Conservation (phyloP, 1,284 basidiomycete species). For the Leccinum griseonigrum region DNA sequence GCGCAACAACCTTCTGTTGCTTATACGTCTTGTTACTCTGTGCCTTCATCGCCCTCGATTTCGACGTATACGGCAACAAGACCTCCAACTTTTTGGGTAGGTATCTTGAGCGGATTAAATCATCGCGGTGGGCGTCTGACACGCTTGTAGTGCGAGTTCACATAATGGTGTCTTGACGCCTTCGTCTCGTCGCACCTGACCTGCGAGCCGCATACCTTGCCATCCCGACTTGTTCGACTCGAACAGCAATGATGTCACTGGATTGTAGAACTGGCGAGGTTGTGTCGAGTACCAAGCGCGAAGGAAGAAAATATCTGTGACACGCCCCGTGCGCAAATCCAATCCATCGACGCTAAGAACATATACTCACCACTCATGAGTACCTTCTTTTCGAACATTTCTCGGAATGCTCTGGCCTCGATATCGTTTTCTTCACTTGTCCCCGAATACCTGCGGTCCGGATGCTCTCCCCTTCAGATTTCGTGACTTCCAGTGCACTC, state of each 20-base stretch:
- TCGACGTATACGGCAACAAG: constrained; percentile 87
- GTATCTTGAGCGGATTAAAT: constrained; percentile 88
- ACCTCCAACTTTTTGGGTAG: constrained; percentile 84
- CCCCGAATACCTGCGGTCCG: constrained; percentile 94
- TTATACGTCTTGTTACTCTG: constrained; percentile 80
- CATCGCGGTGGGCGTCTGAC: constrained; percentile 79
- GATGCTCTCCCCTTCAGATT: constrained; percentile 97
- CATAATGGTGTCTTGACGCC: constrained; percentile 81
- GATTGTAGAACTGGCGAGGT: constrained; percentile 95
- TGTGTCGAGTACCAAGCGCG: constrained; percentile 97
- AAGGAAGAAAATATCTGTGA: constrained; percentile 88
- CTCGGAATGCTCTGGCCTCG: constrained; percentile 95
- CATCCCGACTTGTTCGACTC: constrained; percentile 71
- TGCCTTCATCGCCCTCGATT: constrained; percentile 81
- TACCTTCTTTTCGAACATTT: constrained; percentile 98
- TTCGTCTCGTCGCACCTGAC: constrained; percentile 85
- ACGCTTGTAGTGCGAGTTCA: constrained; percentile 88
- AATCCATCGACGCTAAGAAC: neutral
- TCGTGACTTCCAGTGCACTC: constrained; percentile 90
- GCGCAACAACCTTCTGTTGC: constrained; percentile 86
- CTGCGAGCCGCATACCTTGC: constrained; percentile 95
- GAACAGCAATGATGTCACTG: constrained; percentile 88
- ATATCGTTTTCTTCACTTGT: constrained; percentile 93
- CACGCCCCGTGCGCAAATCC: neutral
- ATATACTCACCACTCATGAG: constrained; percentile 82